These are phyloP conservation scores for Cryphonectria japonica DNA, from an alignment of 2,329 filamentous ascomycete species.

Conservation along the genomic window DNA sequence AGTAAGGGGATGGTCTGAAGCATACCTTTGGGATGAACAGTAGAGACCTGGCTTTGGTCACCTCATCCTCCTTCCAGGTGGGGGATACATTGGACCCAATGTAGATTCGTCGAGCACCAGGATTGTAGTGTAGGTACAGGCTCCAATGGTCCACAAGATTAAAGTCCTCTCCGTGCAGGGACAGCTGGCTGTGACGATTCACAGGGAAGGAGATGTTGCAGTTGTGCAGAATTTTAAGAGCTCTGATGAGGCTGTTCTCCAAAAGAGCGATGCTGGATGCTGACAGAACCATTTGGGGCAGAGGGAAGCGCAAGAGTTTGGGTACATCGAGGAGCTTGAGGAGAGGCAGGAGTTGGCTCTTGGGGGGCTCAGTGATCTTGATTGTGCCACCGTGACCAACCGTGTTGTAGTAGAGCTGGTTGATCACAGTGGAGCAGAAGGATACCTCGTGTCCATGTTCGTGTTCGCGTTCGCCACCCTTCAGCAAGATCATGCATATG, in stretches of 20 bases:
- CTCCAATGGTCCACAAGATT: not conserved
- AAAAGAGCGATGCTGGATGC: not conserved
- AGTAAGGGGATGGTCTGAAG: not conserved
- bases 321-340: not conserved
- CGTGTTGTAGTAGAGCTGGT: not conserved
- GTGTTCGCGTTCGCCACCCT: no score
- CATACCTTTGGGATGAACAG: not conserved
- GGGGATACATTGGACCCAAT: no score
- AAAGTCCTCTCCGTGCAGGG: not conserved
- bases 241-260: not conserved
- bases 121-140: not conserved
- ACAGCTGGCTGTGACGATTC: not conserved
- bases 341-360: not conserved
- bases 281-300: not conserved
- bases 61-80: not conserved
- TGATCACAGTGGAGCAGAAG: not conserved
- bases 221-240: not conserved
- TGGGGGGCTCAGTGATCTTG: not conserved
- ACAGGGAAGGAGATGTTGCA: not conserved
- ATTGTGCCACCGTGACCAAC: not conserved
- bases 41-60: not conserved
- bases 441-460: not conserved
- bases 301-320: no score
- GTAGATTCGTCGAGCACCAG: not conserved
- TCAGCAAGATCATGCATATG: not conserved